phyloP scores from a whole-genome alignment of 441 rosid species.

The Euphorbia schlechtendalii region DNA sequence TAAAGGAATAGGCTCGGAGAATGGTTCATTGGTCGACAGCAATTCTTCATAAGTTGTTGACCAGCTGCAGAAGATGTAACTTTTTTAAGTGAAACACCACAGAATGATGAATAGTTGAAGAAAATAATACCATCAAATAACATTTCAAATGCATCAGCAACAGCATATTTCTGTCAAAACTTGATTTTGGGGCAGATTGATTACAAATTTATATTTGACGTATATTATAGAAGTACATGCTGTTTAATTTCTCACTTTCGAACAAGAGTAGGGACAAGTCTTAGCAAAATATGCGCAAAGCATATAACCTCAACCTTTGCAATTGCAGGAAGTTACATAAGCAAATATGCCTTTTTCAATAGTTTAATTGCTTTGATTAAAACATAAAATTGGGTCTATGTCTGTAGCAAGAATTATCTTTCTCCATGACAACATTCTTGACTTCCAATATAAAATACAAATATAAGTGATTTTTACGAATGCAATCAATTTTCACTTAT shows the following conservation, averaged over 20 bases:
- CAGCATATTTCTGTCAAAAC: background rate
- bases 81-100: conserved; percentile 17
- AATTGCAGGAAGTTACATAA: background rate
- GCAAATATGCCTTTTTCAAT: background rate
- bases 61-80: conserved; percentile 55
- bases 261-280: background rate
- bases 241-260: background rate
- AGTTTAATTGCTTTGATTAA: background rate
- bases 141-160: too few relatives aligned
- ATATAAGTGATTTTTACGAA: background rate
- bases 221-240: background rate
- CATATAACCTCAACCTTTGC: background rate
- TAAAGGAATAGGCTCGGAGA: conserved; percentile 73
- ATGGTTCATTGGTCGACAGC: conserved; percentile 68
- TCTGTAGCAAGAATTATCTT: background rate
- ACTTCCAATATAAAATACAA: background rate
- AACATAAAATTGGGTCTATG: background rate
- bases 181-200: background rate
- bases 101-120: background rate
- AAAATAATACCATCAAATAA: background rate
- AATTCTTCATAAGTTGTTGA: conserved; percentile 79
- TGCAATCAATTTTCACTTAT: conserved; percentile 2
- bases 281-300: background rate
- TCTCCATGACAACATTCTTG: background rate
- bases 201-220: background rate